phyloP scores from a whole-genome alignment of 1,284 basidiomycete genomes.

The Gymnopus androsaceus region DNA sequence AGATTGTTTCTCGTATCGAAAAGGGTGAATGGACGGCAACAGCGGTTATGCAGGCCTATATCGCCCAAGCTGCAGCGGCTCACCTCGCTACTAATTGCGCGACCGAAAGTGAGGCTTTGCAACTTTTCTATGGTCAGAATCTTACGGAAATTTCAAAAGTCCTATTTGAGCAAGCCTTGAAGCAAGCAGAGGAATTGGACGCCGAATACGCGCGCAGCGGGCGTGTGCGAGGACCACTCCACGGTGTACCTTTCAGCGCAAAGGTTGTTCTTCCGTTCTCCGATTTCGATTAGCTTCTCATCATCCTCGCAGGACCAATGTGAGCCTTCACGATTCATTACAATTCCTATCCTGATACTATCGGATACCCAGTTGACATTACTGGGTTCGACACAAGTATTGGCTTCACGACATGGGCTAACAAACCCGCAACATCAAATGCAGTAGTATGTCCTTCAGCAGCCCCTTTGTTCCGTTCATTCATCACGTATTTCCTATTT shows the following conservation, averaged over 20 bases:
- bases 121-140: too few species aligned
- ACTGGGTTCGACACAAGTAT: constrained; percentile 68
- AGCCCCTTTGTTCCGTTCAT: too few species aligned
- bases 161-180: constrained; percentile 68
- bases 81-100: constrained; percentile 74
- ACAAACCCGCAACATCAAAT: constrained; percentile 57
- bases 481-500: too few species aligned
- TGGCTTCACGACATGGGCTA: constrained; percentile 72
- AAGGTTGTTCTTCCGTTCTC: constrained; percentile 29
- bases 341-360: constrained; percentile 11
- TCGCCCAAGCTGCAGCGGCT: constrained; percentile 63
- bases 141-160: too few species aligned
- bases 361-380: constrained; percentile 60
- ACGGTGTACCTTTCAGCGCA: constrained; percentile 80
- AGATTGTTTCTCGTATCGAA: constrained; percentile 63
- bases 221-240: constrained; percentile 62
- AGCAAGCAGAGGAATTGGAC: constrained; percentile 66
- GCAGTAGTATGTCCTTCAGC: constrained; percentile 51
- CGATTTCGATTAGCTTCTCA: neutral
- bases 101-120: constrained; percentile 63
- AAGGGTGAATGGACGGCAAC: constrained; percentile 72
- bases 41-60: constrained; percentile 73
- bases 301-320: constrained; percentile 56
- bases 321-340: constrained; percentile 24
- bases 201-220: constrained; percentile 62